Evolutionary conservation across 176 grass and related monocot species (phyloP).

Genomic region (Oryza brachyantha): DNA sequence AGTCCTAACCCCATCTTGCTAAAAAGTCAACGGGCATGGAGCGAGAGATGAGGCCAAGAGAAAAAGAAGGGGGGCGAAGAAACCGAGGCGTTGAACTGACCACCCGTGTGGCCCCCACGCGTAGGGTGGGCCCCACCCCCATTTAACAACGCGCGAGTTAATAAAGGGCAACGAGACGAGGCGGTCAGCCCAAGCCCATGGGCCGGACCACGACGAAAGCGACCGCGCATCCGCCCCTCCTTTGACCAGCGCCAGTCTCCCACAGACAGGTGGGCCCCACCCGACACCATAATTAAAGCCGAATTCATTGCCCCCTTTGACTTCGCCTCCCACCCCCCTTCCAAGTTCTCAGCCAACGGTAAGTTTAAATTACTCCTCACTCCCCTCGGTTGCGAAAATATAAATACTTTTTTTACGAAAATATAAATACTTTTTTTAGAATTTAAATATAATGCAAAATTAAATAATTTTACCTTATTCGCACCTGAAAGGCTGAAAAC

Average conservation of each 20-base stretch:
- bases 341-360: too few relatives aligned
- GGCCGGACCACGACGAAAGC: neutral
- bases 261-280: neutral
- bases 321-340: too few relatives aligned
- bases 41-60: neutral
- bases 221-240: neutral
- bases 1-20: too few relatives aligned
- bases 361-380: too few relatives aligned
- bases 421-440: too few relatives aligned
- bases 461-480: too few relatives aligned
- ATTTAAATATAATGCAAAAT: too few relatives aligned
- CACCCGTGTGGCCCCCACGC: too few relatives aligned
- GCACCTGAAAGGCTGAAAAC: too few relatives aligned
- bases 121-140: neutral
- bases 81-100: neutral
- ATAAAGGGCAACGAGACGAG: too few relatives aligned
- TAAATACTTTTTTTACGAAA: too few relatives aligned
- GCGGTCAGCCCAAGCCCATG: neutral
- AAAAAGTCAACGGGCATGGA: neutral
- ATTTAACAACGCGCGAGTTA: neutral
- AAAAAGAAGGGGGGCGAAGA: neutral
- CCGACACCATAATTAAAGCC: constrained; percentile 18
- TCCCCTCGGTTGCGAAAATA: too few relatives aligned
- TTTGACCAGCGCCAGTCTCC: neutral
- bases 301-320: neutral